Evolutionary conservation across 768 basidiomycete species (phyloP).

Genomic region (Podaxis carcinomalis): DNA sequence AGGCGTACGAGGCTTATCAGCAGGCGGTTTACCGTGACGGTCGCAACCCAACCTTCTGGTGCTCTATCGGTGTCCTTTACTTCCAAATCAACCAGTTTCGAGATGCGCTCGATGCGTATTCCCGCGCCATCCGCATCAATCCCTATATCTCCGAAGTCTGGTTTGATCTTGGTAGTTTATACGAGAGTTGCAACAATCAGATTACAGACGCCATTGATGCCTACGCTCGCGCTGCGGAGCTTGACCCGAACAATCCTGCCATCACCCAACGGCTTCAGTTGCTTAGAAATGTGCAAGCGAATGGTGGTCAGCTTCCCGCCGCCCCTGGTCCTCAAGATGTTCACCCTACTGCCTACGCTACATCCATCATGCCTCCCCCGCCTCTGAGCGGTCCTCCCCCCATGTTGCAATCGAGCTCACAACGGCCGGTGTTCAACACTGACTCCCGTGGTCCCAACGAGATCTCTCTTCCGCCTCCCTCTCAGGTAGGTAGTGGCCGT

Average conservation of each 20-base stretch:
- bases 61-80: conserved; percentile 97
- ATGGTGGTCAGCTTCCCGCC: conserved; percentile 72
- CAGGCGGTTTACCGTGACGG: conserved; percentile 99
- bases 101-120: conserved; percentile 97
- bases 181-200: conserved; percentile 99
- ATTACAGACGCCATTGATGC: conserved; percentile 98
- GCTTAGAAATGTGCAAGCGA: conserved; percentile 73
- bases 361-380: conserved; percentile 66
- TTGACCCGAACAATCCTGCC: conserved; percentile 80
- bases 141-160: conserved; percentile 95
- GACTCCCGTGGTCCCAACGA: conserved; percentile 65
- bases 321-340: conserved; percentile 94
- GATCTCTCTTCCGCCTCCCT: conserved; percentile 58
- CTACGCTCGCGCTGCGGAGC: conserved; percentile 90
- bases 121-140: conserved; percentile 97
- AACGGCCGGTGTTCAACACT: conserved; percentile 56
- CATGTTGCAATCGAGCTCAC: conserved; percentile 47
- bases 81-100: conserved; percentile 99
- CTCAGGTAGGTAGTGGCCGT: conserved; percentile 41
- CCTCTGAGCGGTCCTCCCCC: conserved; percentile 67
- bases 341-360: conserved; percentile 92
- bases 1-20: conserved; percentile 98
- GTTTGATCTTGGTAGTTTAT: conserved; percentile 96
- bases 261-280: conserved; percentile 80
- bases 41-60: conserved; percentile 99